Percentiles rank a stretch among this genome's conserved stretches.
phyloP scores from a whole-genome alignment of 192 early-diverging fungal species.

The Mycoemilia scoparia region DNA sequence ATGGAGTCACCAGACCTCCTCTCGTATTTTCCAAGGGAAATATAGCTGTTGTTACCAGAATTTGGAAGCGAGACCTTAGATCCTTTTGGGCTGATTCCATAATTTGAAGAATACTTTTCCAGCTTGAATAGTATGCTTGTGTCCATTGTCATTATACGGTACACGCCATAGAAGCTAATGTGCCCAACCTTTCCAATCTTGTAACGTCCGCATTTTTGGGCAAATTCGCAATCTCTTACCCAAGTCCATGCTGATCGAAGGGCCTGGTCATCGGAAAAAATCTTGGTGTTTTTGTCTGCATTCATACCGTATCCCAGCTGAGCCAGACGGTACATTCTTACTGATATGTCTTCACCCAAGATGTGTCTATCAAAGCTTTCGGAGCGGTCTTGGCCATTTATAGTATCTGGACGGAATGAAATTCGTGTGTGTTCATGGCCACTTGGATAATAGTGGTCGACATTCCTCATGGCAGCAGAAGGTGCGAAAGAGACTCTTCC shows the following conservation, averaged over 20 bases:
- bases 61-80: background rate
- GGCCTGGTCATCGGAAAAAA: conserved; percentile 4
- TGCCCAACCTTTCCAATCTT: conserved; percentile 33
- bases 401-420: no score
- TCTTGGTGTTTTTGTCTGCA: conserved; percentile 28
- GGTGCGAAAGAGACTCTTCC: no score
- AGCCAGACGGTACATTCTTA: conserved; percentile 61
- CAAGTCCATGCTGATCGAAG: conserved; percentile 16
- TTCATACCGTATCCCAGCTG: conserved; percentile 60
- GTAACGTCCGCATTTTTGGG: conserved; percentile 23
- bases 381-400: no score
- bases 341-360: conserved; percentile 47
- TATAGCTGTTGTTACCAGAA: no score
- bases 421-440: no score
- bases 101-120: conserved; percentile 31
- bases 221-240: conserved; percentile 30
- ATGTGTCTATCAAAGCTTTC: no score
- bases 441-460: no score
- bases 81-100: background rate
- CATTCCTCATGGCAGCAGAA: no score
- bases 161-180: conserved; percentile 16
- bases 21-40: no score
- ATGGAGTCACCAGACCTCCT: conserved; percentile 10
- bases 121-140: conserved; percentile 27
- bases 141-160: conserved; percentile 14